Conservation (phyloP, 805 yeast genomes). For the Vanderwaltozyma polyspora region DNA sequence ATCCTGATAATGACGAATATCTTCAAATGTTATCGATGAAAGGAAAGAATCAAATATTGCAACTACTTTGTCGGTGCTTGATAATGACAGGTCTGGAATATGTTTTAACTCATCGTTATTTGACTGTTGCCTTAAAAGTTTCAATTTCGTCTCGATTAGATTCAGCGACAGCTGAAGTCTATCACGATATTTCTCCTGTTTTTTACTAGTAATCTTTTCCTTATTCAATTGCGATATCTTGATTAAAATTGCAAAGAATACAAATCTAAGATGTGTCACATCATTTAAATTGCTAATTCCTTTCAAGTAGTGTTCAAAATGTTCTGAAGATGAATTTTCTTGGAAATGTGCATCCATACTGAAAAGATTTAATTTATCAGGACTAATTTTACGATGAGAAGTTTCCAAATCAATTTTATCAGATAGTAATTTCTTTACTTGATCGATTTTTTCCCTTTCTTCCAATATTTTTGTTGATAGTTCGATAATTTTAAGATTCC, state of each 20-base stretch:
- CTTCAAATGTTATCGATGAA: slow-evolving; percentile 9
- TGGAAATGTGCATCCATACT: slow-evolving; percentile 6
- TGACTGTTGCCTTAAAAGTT: too few relatives aligned
- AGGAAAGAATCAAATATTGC: slow-evolving; percentile 11
- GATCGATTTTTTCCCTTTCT: slow-evolving; percentile 64
- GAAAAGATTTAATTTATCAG: slow-evolving; percentile 4
- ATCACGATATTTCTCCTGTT: slow-evolving; percentile 5
- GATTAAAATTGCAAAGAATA: slow-evolving; percentile 10
- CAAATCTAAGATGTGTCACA: slow-evolving; percentile 9
- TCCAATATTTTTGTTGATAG: slow-evolving; percentile 52
- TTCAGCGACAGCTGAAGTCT: slow-evolving; percentile 17
- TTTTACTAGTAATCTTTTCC: slow-evolving; percentile 1
- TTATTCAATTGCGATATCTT: slow-evolving; percentile 11
- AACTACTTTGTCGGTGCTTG: slow-evolving; percentile 6
- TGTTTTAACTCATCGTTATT: too few relatives aligned
- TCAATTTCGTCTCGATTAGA: slow-evolving; percentile 17
- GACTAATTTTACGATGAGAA: not conserved
- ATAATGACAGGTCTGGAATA: too few relatives aligned
- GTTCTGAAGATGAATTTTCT: slow-evolving; percentile 9
- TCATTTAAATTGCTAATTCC: slow-evolving; percentile 12
- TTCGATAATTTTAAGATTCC: slow-evolving; percentile 54
- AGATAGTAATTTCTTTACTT: slow-evolving; percentile 57
- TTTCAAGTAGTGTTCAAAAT: slow-evolving; percentile 22
- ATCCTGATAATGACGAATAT: slow-evolving; percentile 10
- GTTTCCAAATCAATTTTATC: slow-evolving; percentile 31